phyloP scores from a whole-genome alignment of 345 rosid genomes.

The Heritiera fomes region DNA sequence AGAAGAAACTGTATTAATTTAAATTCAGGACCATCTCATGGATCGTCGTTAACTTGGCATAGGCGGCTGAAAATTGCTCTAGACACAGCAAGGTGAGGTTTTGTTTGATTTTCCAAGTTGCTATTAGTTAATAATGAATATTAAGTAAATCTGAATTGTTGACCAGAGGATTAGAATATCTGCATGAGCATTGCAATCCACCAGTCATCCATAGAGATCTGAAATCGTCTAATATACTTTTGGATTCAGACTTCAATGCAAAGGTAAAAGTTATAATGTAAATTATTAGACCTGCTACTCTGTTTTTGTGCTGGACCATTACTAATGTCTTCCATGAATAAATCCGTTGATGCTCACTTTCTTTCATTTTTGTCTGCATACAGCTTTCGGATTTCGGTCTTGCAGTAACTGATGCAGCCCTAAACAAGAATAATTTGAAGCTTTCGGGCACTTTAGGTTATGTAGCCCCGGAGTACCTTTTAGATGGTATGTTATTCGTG shows the following conservation, averaged over 20 bases:
- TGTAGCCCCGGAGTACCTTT: constrained; percentile 91
- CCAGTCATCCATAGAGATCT: constrained; percentile 96
- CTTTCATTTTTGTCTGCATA: constrained; percentile 23
- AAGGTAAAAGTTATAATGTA: constrained; percentile 55
- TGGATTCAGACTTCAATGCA: constrained; percentile 87
- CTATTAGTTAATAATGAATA: constrained; percentile 8
- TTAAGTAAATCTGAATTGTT: constrained; percentile 21
- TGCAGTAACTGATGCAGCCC: constrained; percentile 70
- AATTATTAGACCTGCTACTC: constrained; percentile 10
- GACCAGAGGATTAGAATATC: constrained; percentile 91
- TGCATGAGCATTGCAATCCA: constrained; percentile 91
- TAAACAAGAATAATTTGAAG: constrained; percentile 69
- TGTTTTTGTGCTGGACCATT: constrained; percentile 5
- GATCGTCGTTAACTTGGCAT: constrained; percentile 79
- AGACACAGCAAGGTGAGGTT: constrained; percentile 72
- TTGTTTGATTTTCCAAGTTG: neutral
- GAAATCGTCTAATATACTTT: constrained; percentile 90
- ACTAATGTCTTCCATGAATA: constrained; percentile 8
- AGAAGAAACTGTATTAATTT: neutral
- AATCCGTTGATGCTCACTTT: constrained; percentile 5
- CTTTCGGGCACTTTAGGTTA: constrained; percentile 97
- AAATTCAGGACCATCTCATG: constrained; percentile 64
- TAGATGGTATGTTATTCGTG: constrained; percentile 58
- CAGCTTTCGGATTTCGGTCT: constrained; percentile 99
- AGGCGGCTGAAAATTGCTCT: constrained; percentile 94